These are phyloP conservation scores for Massarina eburnea DNA, from an alignment of 2,329 filamentous ascomycete species.

Conservation along the genomic window DNA sequence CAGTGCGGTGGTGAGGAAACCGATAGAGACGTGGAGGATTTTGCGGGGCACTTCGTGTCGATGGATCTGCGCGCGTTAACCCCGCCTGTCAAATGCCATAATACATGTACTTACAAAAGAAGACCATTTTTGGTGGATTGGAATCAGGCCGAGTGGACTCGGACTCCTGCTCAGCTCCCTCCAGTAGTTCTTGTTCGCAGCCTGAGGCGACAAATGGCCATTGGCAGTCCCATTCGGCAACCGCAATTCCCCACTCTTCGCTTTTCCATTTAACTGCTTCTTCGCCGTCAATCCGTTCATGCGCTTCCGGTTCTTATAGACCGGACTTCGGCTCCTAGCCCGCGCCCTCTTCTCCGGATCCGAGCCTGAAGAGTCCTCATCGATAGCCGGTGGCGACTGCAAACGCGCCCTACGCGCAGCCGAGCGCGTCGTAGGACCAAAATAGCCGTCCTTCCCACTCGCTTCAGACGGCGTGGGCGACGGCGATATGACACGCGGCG, in stretches of 20 bases:
- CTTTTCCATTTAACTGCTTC: conserved; percentile 38
- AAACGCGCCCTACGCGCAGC: conserved; percentile 64
- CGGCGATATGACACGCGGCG: conserved; percentile 85
- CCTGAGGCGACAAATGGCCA: conserved; percentile 69
- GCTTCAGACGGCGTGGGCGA: conserved; percentile 62
- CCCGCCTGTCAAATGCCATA: background rate
- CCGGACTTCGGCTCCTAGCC: conserved; percentile 71
- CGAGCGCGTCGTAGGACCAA: conserved; percentile 76
- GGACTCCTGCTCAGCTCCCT: conserved; percentile 87
- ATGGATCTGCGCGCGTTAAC: conserved; percentile 57
- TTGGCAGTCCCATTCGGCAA: conserved; percentile 54
- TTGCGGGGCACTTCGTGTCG: conserved; percentile 97
- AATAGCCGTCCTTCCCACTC: conserved; percentile 62
- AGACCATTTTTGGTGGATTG: conserved; percentile 89
- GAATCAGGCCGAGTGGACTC: conserved; percentile 89
- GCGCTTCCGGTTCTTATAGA: conserved; percentile 47
- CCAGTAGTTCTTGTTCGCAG: conserved; percentile 72
- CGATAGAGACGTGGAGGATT: conserved; percentile 90
- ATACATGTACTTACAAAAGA: conserved; percentile 64
- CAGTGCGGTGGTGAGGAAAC: conserved; percentile 86
- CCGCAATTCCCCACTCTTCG: conserved; percentile 39
- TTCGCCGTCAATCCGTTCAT: conserved; percentile 57
- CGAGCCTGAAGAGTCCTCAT: conserved; percentile 61
- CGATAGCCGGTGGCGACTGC: conserved; percentile 61
- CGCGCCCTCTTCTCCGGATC: conserved; percentile 62